phyloP scores from a whole-genome alignment of 2,329 filamentous ascomycete genomes.

The Onygenales sp. region DNA sequence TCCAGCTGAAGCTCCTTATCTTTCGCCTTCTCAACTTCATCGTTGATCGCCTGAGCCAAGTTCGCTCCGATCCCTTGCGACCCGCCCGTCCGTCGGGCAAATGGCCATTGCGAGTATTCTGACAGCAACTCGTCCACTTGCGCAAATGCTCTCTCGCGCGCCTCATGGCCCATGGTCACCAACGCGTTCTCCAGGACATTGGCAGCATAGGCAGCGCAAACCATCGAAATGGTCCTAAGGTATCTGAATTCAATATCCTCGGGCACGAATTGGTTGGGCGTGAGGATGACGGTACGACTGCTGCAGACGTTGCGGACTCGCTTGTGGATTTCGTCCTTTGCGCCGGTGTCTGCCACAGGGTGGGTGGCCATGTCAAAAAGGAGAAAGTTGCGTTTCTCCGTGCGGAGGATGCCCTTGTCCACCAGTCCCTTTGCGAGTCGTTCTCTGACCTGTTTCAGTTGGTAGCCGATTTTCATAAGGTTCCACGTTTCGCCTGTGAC shows the following conservation, averaged over 20 bases:
- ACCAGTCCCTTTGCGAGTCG: constrained; percentile 93
- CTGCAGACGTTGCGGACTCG: constrained; percentile 88
- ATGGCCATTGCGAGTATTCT: constrained; percentile 97
- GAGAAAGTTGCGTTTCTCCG: constrained; percentile 98
- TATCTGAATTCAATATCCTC: constrained; percentile 93
- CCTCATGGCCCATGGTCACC: constrained; percentile 85
- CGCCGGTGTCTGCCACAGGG: constrained; percentile 88
- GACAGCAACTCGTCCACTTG: constrained; percentile 93
- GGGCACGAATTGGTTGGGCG: constrained; percentile 77
- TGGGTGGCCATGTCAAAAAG: constrained; percentile 99
- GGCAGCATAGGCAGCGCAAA: constrained; percentile 94
- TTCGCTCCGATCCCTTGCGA: constrained; percentile 85
- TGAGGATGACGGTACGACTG: constrained; percentile 85
- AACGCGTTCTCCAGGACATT: constrained; percentile 98
- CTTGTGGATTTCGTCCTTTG: constrained; percentile 93
- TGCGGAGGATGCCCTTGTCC: constrained; percentile 96
- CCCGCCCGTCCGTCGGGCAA: constrained; percentile 68
- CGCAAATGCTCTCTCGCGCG: constrained; percentile 85
- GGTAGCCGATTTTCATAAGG: constrained; percentile 99
- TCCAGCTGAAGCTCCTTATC: constrained; percentile 95
- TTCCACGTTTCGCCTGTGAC: constrained; percentile 92
- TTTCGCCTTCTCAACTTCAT: constrained; percentile 78
- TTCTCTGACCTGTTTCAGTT: constrained; percentile 97
- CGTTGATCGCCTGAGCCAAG: constrained; percentile 72
- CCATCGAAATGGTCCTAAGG: constrained; percentile 84